These are phyloP conservation scores for Fagus crenata DNA, from an alignment of 306 rosid species.

Conservation along the genomic window DNA sequence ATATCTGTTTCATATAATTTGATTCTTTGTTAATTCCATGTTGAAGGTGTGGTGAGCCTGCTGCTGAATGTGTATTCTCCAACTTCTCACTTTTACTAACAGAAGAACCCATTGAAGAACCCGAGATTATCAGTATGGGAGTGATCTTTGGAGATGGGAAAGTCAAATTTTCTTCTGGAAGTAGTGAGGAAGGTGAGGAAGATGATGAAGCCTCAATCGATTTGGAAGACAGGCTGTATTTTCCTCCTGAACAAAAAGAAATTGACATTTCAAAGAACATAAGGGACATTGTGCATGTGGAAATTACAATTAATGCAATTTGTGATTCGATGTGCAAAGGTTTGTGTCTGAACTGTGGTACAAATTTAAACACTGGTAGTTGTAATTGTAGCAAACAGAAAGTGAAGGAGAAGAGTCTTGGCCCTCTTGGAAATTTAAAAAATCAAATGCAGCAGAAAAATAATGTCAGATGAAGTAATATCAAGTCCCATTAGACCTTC, in stretches of 20 bases:
- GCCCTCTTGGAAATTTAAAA: conserved; percentile 72
- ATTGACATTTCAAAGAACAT: conserved; percentile 89
- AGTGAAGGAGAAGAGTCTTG: conserved; percentile 42
- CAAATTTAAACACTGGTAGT: conserved; percentile 58
- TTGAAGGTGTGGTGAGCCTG: conserved; percentile 74
- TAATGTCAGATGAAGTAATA: neutral
- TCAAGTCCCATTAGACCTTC: neutral
- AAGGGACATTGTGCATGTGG: conserved; percentile 82
- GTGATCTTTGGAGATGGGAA: conserved; percentile 52
- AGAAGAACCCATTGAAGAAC: conserved; percentile 68
- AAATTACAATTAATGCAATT: conserved; percentile 62
- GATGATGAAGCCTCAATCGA: conserved; percentile 55
- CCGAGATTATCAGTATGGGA: conserved; percentile 64
- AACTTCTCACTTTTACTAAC: conserved; percentile 69
- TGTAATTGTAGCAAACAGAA: conserved; percentile 63
- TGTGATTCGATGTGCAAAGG: conserved; percentile 80
- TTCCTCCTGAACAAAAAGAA: conserved; percentile 62
- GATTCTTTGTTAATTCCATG: conserved; percentile 12
- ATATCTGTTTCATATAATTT: conserved; percentile 2
- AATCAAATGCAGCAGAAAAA: conserved; percentile 54
- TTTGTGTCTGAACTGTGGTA: conserved; percentile 75
- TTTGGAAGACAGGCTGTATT: conserved; percentile 68
- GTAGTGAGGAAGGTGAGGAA: conserved; percentile 38
- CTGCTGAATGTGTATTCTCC: conserved; percentile 69
- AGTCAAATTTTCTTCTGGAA: conserved; percentile 21